These are phyloP conservation scores for Citrus sinensis DNA, from an alignment of 345 rosid species.

Conservation along the genomic window DNA sequence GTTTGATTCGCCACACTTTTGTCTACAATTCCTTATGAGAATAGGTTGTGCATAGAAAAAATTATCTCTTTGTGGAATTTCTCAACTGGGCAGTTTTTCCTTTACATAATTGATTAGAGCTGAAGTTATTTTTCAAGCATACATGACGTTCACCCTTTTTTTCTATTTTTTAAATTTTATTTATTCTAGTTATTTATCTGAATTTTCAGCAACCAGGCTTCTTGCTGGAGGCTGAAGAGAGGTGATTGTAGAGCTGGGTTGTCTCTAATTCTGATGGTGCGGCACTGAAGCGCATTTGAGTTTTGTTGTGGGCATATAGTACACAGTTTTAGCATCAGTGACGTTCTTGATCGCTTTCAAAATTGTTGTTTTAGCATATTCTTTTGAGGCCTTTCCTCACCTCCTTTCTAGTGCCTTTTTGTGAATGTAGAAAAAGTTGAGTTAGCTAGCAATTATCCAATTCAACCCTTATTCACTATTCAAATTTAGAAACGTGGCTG, in stretches of 20 bases:
- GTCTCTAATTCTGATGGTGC: constrained; percentile 24
- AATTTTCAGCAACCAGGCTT: constrained; percentile 21
- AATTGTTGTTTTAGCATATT: constrained; percentile 23
- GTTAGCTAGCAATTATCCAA: background rate
- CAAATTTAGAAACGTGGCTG: background rate
- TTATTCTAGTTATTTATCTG: background rate
- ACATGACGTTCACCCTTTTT: background rate
- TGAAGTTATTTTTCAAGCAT: background rate
- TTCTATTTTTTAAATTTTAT: background rate
- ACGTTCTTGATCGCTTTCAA: background rate
- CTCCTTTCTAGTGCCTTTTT: constrained; percentile 17
- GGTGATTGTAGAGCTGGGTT: constrained; percentile 25
- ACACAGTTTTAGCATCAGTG: constrained; percentile 14
- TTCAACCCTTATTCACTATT: background rate
- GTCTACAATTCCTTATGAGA: background rate
- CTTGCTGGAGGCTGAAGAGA: constrained; percentile 26
- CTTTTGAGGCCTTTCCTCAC: constrained; percentile 21
- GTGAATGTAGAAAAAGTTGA: constrained; percentile 28
- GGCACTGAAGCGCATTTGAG: constrained; percentile 26
- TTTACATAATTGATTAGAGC: background rate
- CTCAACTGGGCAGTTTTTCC: background rate
- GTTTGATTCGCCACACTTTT: background rate
- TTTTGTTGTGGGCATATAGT: constrained; percentile 31
- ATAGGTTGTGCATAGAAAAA: constrained; percentile 5
- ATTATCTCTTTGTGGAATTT: background rate